Evolutionary conservation across 768 basidiomycete genomes (phyloP).

Genomic region (Boletus pseudopeckii): DNA sequence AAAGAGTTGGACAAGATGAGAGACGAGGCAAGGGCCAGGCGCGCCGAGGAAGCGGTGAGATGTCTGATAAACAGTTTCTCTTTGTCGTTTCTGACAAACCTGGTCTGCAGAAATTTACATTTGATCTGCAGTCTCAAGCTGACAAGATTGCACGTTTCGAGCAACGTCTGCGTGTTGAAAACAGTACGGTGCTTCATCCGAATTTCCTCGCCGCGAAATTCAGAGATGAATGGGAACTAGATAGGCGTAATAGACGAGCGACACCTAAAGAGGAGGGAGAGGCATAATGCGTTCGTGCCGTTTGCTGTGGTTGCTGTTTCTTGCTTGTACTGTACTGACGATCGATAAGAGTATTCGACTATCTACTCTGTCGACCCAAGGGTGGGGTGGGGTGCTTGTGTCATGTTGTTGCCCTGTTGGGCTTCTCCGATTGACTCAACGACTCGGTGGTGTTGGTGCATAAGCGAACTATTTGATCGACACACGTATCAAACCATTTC

Average conservation of each 20-base stretch:
- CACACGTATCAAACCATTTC: constrained; percentile 66
- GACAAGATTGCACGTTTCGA: constrained; percentile 66
- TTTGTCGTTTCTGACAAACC: constrained; percentile 8
- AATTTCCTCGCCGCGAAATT: constrained; percentile 59
- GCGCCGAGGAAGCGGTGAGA: constrained; percentile 53
- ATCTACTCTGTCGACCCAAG: background rate
- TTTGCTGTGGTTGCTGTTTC: background rate
- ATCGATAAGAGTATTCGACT: constrained; percentile 9
- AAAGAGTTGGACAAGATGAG: constrained; percentile 67
- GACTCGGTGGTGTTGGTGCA: constrained; percentile 29
- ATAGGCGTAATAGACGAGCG: constrained; percentile 28
- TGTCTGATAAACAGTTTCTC: background rate
- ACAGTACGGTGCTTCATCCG: constrained; percentile 57
- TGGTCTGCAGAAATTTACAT: constrained; percentile 40
- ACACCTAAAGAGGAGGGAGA: constrained; percentile 30
- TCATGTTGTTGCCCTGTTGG: background rate
- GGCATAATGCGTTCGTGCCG: constrained; percentile 30
- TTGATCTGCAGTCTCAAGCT: constrained; percentile 55
- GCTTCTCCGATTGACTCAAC: constrained; percentile 16
- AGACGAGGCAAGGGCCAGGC: constrained; percentile 61
- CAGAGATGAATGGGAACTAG: constrained; percentile 50
- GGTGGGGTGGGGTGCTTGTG: background rate
- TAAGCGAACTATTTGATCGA: constrained; percentile 55
- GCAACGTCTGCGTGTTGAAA: constrained; percentile 46
- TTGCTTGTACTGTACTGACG: constrained; percentile 15